Evolutionary conservation across 2,329 filamentous ascomycete species (phyloP).

Genomic region (Cephalotrichum gorgonifer): DNA sequence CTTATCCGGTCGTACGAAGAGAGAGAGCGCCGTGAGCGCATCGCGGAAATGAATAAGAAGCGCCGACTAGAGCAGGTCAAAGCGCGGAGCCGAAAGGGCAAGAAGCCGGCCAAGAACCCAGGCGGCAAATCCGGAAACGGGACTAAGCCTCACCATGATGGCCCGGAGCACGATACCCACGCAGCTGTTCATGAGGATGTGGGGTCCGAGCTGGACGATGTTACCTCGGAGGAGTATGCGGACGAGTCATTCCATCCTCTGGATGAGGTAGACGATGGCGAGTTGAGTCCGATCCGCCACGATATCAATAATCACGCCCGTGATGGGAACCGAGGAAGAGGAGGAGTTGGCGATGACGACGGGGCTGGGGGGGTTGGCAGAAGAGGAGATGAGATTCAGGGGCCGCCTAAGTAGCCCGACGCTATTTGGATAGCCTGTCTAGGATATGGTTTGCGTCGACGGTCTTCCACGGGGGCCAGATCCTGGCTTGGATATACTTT

Average conservation of each 20-base stretch:
- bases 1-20: conserved; percentile 89
- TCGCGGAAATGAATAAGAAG: conserved; percentile 76
- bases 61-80: conserved; percentile 85
- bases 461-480: not conserved
- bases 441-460: not conserved
- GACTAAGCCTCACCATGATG: conserved; percentile 1
- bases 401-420: not conserved
- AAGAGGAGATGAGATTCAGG: not conserved
- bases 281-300: not conserved
- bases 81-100: conserved; percentile 82
- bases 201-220: conserved; percentile 2
- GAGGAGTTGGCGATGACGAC: not conserved
- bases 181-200: not conserved
- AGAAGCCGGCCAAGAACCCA: conserved; percentile 40
- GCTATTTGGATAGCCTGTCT: not conserved
- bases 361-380: not conserved
- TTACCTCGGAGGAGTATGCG: conserved; percentile 3
- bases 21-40: conserved; percentile 78
- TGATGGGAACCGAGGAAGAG: not conserved
- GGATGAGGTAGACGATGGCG: conserved; percentile 4
- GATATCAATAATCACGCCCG: not conserved
- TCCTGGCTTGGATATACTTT: not conserved
- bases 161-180: not conserved
- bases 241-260: conserved; percentile 3
- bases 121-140: conserved; percentile 46